Evolutionary conservation across 768 basidiomycete species (phyloP).

Genomic region (Coprinellus micaceus): DNA sequence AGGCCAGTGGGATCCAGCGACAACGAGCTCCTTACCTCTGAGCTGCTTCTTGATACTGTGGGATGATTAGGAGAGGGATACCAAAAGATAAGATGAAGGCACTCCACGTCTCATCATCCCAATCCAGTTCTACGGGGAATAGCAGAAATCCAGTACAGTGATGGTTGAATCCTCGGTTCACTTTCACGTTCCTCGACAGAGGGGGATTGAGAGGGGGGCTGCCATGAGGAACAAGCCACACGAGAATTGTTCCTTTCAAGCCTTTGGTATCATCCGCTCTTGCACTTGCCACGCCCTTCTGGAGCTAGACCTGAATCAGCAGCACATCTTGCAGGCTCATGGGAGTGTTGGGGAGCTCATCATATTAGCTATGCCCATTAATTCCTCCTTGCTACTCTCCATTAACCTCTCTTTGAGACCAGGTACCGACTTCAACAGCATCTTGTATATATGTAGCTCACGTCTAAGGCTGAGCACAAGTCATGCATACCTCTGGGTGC

Average conservation of each 20-base stretch:
- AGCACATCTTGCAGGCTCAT: background rate
- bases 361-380: slow-evolving; percentile 1
- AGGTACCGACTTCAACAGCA: background rate
- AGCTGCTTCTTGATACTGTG: slow-evolving; percentile 5
- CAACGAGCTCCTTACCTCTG: slow-evolving; percentile 4
- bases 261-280: slow-evolving; percentile 9
- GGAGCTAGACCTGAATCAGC: background rate
- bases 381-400: background rate
- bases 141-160: slow-evolving; percentile 17
- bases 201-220: slow-evolving; percentile 8
- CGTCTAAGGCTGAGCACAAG: background rate
- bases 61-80: background rate
- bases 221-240: background rate
- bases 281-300: slow-evolving; percentile 11
- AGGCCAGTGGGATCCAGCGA: slow-evolving; percentile 15
- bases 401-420: background rate
- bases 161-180: slow-evolving; percentile 15
- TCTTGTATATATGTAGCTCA: background rate
- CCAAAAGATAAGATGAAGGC: background rate
- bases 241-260: background rate
- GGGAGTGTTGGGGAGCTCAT: background rate
- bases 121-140: slow-evolving; percentile 19
- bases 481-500: too few species aligned
- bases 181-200: slow-evolving; percentile 14
- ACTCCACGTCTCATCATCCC: slow-evolving; percentile 16